Base-by-base conservation (phyloP, 495 filamentous ascomycete genomes). In the Penicillium longicatenatum region DNA sequence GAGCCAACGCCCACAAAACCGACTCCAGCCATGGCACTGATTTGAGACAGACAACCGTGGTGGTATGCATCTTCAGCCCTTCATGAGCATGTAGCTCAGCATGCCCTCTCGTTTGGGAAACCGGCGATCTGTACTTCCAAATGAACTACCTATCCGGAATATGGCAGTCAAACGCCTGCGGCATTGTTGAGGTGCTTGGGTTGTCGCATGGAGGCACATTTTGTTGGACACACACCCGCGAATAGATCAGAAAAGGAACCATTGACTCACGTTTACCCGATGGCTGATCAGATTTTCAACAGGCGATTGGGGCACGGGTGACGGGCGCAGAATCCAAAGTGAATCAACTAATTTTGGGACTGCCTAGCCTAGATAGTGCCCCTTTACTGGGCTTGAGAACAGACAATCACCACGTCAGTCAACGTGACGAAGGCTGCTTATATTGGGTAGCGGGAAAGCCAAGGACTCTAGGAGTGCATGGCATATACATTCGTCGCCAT, bases 1-100 rank as follows among this genome's bases (percentile, higher is more conserved):
- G 17, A 47, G 44, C 44, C 22, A 9, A 47, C 44, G 26, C 44
- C 44, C 44, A 47, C 44, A 47, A 47, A 22, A 47, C 44, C 22
- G 2, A 47, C 10, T 47, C 44, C 22, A 24, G 44, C 44, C 44
- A n/a, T 47, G 9, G 21, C 44, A 30, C 44, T 47, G 19, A 45
- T 10, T 3, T n/a, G 5, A 47, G 44, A 22, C 22, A 47, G 44
- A 47, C 22, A 16, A 26, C 22, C 44, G 11, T 29, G 11, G 12
- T n/a, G 11, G 44, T 29, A 8, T 21, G 16, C 3, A 33, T 42
- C 39, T 17, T 6, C 9, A 20, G 22, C 14, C 10, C 22, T 29
- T 29, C 44, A 3, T 47, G 44, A 29, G 22, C 22, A 29, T 47
- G 12, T 29, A 11, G 22, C 22, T 29, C 22, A 29, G 22, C 22